Evolutionary conservation across 306 rosid genomes (phyloP), one percentile per base, ranked within the genome.

Genomic region (Urtica urens): DNA sequence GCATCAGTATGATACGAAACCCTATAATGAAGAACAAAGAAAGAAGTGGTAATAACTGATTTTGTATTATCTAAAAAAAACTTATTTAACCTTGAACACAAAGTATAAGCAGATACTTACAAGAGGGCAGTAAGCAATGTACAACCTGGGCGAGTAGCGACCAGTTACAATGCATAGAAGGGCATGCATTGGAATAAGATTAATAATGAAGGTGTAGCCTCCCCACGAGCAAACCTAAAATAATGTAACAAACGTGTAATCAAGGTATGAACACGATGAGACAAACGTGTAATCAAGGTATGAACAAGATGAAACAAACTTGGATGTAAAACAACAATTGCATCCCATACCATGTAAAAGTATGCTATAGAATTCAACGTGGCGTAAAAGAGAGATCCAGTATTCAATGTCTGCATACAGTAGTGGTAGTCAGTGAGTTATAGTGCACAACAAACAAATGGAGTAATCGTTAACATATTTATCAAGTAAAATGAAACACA

Each of bases 201-300:
- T 92, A 67, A 92, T 85, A 58, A 92, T 92, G 58, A 92, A 92
- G 57, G 99, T 85, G 85, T 92, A 92, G 49, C 99, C 99, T 82
- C 99, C 99, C 99, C 99, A 92, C 38, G 99, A 85, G 81, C 99
- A 92, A 77, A 92, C 99, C 99, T 92, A 63, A 57, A 71, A 34
- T 39, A 72, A 38, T 39, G 21, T 39, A 72, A 61, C 55, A 38
- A 49, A n/a, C 41, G 37, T 33, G 52, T 39, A 34, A 60, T 44
- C 39, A 54, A 29, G 7, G 23, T 13, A 10, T 60, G 46, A 61
- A 49, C 51, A 51, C 43, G 22, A 33, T 10, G 51, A 42, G 37
- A 37, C 55, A 51, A 34, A 49, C 46, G 49, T 28, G 58, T n/a
- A n/a, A n/a, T n/a, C n/a, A 62, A 20, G 50, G 53, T 3, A 42